phyloP scores from a whole-genome alignment of 176 grass and related monocot species.

The Microstegium vimineum region DNA sequence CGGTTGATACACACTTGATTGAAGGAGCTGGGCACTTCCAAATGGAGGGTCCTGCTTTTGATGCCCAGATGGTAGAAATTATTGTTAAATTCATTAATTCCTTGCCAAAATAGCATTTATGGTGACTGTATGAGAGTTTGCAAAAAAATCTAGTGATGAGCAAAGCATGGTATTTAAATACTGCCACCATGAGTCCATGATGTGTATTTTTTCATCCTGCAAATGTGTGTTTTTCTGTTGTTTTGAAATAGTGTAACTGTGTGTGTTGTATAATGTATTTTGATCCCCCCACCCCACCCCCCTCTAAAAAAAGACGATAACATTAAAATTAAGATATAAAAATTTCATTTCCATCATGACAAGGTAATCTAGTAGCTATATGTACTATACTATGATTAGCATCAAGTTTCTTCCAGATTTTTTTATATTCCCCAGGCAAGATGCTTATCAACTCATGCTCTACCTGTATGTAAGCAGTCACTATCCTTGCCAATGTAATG shows the following conservation, averaged over 20 bases:
- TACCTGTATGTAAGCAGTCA: conserved; percentile 8
- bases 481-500: not conserved
- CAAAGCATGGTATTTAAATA: conserved; percentile 13
- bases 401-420: not conserved
- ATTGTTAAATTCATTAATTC: conserved; percentile 65
- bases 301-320: too few species aligned
- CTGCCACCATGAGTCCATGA: not conserved
- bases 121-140: not conserved
- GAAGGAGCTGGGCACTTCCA: conserved; percentile 89
- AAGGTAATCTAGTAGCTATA: not conserved
- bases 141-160: not conserved
- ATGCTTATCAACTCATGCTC: not conserved
- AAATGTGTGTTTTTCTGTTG: conserved; percentile 6
- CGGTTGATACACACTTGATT: conserved; percentile 71
- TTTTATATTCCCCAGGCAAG: too few species aligned
- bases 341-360: not conserved
- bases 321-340: too few species aligned
- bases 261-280: conserved; percentile 20
- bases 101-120: conserved; percentile 41
- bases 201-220: conserved; percentile 32
- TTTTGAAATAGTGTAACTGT: conserved; percentile 18
- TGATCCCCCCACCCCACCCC: not conserved
- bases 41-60: conserved; percentile 88
- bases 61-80: conserved; percentile 71
- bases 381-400: not conserved